Evolutionary conservation across 2,329 filamentous ascomycete genomes (phyloP).

Genomic region (Aspergillus pseudoterreus): DNA sequence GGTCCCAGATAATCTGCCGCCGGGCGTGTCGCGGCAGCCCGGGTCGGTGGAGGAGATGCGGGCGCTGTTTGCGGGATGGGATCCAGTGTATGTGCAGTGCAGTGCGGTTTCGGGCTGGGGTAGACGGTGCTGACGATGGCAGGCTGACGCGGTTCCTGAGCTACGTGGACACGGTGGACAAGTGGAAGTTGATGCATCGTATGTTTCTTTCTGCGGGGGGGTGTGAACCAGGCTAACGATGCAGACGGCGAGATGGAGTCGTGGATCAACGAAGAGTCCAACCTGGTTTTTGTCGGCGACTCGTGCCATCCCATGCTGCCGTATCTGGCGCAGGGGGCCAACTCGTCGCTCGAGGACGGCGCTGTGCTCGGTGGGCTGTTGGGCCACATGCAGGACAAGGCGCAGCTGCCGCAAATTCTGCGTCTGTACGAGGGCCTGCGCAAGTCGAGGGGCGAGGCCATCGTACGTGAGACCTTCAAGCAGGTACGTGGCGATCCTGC

Average conservation of each 20-base stretch:
- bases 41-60: conserved; percentile 61
- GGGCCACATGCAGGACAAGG: conserved; percentile 45
- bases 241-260: conserved; percentile 48
- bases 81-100: conserved; percentile 45
- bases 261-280: conserved; percentile 54
- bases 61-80: conserved; percentile 59
- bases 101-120: background rate
- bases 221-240: background rate
- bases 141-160: conserved; percentile 40
- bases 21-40: conserved; percentile 48
- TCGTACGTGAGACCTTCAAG: conserved; percentile 61
- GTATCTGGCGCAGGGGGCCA: conserved; percentile 63
- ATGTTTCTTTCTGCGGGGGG: background rate
- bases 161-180: conserved; percentile 58
- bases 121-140: background rate
- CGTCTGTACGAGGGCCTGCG: conserved; percentile 44
- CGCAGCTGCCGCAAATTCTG: conserved; percentile 42
- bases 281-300: conserved; percentile 54
- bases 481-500: conserved; percentile 19
- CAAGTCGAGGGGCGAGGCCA: conserved; percentile 50
- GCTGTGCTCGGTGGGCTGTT: conserved; percentile 61
- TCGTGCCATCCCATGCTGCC: conserved; percentile 63
- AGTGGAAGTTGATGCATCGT: conserved; percentile 64
- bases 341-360: conserved; percentile 65
- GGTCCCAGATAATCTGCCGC: conserved; percentile 60